Evolutionary conservation across 768 basidiomycete species (phyloP), one percentile per base, ranked within the genome.

Genomic region (Lactarius tabidus): DNA sequence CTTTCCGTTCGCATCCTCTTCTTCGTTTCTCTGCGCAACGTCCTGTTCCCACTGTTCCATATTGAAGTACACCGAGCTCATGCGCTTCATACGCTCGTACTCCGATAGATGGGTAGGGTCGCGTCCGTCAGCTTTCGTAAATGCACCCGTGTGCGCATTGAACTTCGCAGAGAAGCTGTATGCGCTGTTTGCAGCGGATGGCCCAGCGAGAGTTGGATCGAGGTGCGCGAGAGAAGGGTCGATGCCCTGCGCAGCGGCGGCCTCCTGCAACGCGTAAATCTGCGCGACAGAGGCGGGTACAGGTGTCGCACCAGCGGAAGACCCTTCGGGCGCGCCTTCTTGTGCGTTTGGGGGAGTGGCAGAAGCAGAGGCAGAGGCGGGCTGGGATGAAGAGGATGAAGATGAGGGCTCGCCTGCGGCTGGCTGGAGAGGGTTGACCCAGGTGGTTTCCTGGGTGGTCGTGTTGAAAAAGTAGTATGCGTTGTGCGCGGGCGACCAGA

Each of bases 51-150:
- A 94, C 55, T 81, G 82, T n/a, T 80, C 81, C 26, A 91, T 87
- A 68, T 94, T 91, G 67, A 94, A 94, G 75, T 91, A 94, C 70
- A 91, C 89, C 72, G 88, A 83, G 79, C 89, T 91, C 91, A 93
- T 93, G 51, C 92, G 83, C 74, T 87, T 86, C 71, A 86, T 86
- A 6, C 91, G 85, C 69, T 92, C 91, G 69, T 84, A 90, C 72
- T 93, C 92, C 20, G 87, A 88, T 59, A 94, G 74, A 71, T 92
- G 90, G 3, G 82, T 76, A 7, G 92, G 91, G 60, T 90, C 86
- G 29, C 91, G 84, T 18, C 82, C 84, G 60, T 90, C 86, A 4
- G 79, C 72, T 20, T 82, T 80, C 12, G 91, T 76, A 70, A 94
- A 93, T 57, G 86, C 79, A 8, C 91, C 91, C 0, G 91, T 92